phyloP scores from a whole-genome alignment of 116 monocot genomes.

The Zostera marina region DNA sequence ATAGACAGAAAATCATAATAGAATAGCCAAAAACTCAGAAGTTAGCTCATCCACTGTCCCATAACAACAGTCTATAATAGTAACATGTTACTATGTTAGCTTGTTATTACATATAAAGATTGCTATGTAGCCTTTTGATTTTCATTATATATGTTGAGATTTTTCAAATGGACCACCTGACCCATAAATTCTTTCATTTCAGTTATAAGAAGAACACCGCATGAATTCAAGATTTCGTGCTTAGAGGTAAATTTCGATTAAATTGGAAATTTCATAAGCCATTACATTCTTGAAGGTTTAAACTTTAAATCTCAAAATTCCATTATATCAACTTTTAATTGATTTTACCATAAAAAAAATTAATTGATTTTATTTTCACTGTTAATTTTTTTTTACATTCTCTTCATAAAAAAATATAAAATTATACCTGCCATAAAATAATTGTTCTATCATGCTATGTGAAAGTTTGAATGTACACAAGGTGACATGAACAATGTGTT shows the following conservation, averaged over 20 bases:
- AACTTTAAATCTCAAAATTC: too few relatives aligned
- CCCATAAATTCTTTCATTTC: constrained; percentile 9
- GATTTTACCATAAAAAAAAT: too few relatives aligned
- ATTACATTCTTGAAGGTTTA: too few relatives aligned
- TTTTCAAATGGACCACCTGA: background rate
- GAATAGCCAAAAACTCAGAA: too few relatives aligned
- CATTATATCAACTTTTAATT: too few relatives aligned
- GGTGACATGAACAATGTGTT: too few relatives aligned
- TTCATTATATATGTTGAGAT: constrained; percentile 1
- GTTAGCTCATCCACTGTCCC: too few relatives aligned
- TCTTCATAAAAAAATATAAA: background rate
- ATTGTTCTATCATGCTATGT: background rate
- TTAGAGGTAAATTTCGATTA: constrained; percentile 40
- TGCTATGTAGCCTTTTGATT: too few relatives aligned
- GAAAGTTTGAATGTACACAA: background rate
- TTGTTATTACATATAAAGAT: background rate
- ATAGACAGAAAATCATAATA: too few relatives aligned
- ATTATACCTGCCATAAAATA: background rate
- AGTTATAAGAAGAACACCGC: constrained; percentile 93
- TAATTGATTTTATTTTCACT: too few relatives aligned
- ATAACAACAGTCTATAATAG: too few relatives aligned
- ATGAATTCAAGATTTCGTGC: constrained; percentile 93
- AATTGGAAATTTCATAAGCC: background rate
- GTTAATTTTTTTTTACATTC: background rate
- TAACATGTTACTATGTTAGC: background rate